Evolutionary conservation across 768 basidiomycete species (phyloP).

Genomic region (Auricularia sp.): DNA sequence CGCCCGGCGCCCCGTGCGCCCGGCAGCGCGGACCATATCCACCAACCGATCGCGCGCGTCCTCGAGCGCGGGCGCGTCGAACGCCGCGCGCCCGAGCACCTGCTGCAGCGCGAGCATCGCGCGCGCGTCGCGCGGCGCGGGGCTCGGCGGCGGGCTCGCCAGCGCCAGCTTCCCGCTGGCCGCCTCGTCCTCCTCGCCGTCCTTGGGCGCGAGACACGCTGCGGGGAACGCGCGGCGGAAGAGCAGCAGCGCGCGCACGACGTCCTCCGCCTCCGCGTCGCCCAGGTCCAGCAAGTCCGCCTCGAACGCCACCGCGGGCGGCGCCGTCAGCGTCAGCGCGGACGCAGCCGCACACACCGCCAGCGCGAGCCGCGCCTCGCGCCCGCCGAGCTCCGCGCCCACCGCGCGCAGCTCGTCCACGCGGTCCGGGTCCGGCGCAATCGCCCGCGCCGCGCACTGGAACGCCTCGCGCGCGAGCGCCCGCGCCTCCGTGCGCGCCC

Average conservation of each 20-base stretch:
- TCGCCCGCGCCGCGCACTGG: background rate
- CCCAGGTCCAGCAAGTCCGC: constrained; percentile 14
- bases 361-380: background rate
- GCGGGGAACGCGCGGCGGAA: constrained; percentile 51
- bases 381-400: constrained; percentile 1
- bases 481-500: background rate
- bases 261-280: constrained; percentile 21
- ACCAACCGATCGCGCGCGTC: constrained; percentile 71
- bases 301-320: background rate
- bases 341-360: constrained; percentile 32
- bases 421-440: background rate
- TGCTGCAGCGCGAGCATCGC: constrained; percentile 39
- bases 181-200: background rate
- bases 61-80: constrained; percentile 41
- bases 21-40: constrained; percentile 40
- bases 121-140: constrained; percentile 29
- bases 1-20: background rate
- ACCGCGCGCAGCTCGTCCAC: constrained; percentile 1
- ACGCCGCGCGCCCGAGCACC: constrained; percentile 45
- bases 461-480: background rate
- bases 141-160: constrained; percentile 43
- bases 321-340: constrained; percentile 12
- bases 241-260: constrained; percentile 51
- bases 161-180: background rate
- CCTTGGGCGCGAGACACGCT: constrained; percentile 12